phyloP scores from a whole-genome alignment of 2,329 filamentous ascomycete species.

The Fonsecaea multimorphosa region DNA sequence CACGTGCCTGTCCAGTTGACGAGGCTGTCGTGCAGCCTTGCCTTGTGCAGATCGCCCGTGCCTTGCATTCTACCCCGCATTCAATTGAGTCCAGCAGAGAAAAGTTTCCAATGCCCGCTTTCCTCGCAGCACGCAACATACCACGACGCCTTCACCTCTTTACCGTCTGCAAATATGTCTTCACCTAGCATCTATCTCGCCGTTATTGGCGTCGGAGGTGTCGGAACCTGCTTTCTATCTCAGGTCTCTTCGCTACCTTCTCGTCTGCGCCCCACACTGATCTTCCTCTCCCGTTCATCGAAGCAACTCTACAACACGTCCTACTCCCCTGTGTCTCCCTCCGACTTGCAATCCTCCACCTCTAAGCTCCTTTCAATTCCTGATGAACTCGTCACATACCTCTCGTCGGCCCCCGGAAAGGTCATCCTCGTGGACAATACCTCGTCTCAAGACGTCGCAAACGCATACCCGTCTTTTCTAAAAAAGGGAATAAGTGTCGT shows the following conservation, averaged over 20 bases:
- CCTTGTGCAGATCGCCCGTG: too few relatives aligned
- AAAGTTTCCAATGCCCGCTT: conserved; percentile 5
- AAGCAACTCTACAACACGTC: conserved; percentile 75
- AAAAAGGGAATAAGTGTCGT: conserved; percentile 85
- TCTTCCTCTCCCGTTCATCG: conserved; percentile 84
- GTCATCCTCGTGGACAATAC: conserved; percentile 94
- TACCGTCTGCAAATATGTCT: conserved; percentile 10
- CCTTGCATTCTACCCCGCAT: conserved; percentile 11
- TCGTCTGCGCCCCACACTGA: conserved; percentile 73
- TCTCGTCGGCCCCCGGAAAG: conserved; percentile 76
- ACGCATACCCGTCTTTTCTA: conserved; percentile 81
- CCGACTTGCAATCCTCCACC: conserved; percentile 66
- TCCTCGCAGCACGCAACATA: not conserved
- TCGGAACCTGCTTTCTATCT: conserved; percentile 86
- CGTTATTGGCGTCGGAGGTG: conserved; percentile 79
- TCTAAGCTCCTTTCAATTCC: conserved; percentile 68
- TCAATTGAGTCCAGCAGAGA: conserved; percentile 2
- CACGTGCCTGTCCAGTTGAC: not conserved
- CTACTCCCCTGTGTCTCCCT: conserved; percentile 62
- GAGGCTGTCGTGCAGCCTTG: conserved; percentile 14
- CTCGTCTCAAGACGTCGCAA: conserved; percentile 83
- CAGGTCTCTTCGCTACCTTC: conserved; percentile 77
- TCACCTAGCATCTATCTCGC: conserved; percentile 36
- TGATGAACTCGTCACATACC: conserved; percentile 75
- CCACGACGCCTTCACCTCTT: not conserved